phyloP scores from a whole-genome alignment of 495 filamentous ascomycete genomes.

The Hyphodiscus hymeniophilus region DNA sequence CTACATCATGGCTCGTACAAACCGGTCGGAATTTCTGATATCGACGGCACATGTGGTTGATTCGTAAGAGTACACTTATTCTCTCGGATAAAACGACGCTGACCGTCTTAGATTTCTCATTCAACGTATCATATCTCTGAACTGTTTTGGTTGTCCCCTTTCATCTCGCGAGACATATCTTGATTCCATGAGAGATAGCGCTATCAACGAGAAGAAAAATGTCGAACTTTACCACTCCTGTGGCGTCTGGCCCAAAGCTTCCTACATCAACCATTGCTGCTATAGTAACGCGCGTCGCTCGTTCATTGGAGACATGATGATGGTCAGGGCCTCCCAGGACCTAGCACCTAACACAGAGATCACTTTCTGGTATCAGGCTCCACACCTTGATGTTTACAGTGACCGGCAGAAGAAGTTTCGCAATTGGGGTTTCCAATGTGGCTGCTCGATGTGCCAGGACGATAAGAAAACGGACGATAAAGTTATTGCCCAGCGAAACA shows the following conservation, averaged over 20 bases:
- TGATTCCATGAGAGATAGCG: conserved; percentile 13
- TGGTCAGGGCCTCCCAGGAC: conserved; percentile 41
- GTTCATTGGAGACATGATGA: conserved; percentile 54
- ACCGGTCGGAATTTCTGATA: conserved; percentile 24
- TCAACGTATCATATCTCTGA: conserved; percentile 29
- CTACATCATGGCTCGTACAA: conserved; percentile 35
- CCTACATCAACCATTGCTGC: conserved; percentile 51
- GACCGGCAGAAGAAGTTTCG: not conserved
- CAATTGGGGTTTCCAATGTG: conserved; percentile 37
- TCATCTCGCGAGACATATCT: conserved; percentile 17
- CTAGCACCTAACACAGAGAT: conserved; percentile 42
- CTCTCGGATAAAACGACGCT: not conserved
- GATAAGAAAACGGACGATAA: not conserved
- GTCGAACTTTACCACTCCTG: not conserved
- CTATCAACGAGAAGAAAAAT: conserved; percentile 20
- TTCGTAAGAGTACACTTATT: conserved; percentile 4
- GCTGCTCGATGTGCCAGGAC: conserved; percentile 34
- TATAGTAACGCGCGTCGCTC: conserved; percentile 33
- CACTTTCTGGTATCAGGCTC: conserved; percentile 25
- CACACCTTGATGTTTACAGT: conserved; percentile 28
- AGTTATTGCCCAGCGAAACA: not conserved
- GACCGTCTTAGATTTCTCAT: conserved; percentile 22
- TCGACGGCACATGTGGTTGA: conserved; percentile 35
- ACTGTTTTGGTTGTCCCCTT: conserved; percentile 25
- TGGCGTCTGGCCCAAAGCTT: conserved; percentile 47